Evolutionary conservation across 106 monocot species (phyloP), one percentile per base, ranked within the genome.

Genomic region (Dioscorea dumetorum): DNA sequence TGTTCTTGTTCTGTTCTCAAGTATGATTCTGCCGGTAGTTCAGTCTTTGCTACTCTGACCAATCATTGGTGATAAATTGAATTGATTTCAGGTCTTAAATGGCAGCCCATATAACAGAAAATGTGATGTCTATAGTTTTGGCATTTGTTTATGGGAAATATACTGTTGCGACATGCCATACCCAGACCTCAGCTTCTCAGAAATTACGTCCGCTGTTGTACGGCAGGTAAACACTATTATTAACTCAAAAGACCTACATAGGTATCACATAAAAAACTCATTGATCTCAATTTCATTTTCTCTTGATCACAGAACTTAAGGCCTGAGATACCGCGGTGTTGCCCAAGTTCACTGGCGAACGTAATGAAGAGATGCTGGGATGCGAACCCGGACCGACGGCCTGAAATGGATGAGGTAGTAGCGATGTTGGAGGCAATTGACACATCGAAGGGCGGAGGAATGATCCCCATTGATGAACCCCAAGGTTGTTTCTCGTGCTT

Each of bases 111-210:
- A 94, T 61, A 94, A 94, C 62, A 75, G 90, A 70, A 94, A 94
- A 74, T 94, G 94, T 67, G 94, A 94, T 72, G 94, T 94, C 16
- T 94, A 94, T 63, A 94, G 89, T 61, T 94, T 90, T 70, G 94
- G 94, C 22, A 94, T 94, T 62, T 90, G 94, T 62, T 54, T 94
- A 51, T 94, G 94, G 94, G 94, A 94, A 56, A 90, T 94, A 70
- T 94, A 94, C 76, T 94, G 94, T 68, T 94, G 94, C 56, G 94
- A 94, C 68, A 90, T 94, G 94, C 94, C 94, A 66, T 94, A 94
- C 74, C 90, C 90, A 35, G 94, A 94, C 60, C 89, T 94, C 60
- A 90, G 75, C 65, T 94, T 94, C 70, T 77, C 90, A 0, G 94
- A 94, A 69, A 62, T 94, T 10, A 87, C 94, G 67, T 94, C 90